Conservation (phyloP, 1,284 basidiomycete species). For the Wolfiporia cocos region DNA sequence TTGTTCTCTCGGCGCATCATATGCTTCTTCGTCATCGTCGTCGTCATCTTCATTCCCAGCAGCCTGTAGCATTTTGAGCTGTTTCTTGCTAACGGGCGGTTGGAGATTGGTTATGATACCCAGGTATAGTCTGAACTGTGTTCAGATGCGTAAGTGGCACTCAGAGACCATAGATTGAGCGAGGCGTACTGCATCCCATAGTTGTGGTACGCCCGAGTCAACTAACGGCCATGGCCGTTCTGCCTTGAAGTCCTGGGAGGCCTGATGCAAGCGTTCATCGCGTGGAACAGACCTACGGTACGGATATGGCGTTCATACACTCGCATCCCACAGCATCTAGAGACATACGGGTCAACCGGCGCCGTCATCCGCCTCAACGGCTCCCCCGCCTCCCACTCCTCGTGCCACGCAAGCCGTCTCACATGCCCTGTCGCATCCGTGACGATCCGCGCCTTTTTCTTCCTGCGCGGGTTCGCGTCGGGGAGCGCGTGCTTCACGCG, state of each 20-base stretch:
- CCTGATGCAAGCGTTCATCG: constrained; percentile 50
- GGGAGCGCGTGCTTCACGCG: constrained; percentile 39
- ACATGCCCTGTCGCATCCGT: constrained; percentile 17
- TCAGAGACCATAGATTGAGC: too few relatives aligned
- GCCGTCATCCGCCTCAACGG: constrained; percentile 24
- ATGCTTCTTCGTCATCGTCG: constrained; percentile 24
- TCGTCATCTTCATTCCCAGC: constrained; percentile 27
- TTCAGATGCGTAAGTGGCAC: not conserved
- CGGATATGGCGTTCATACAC: too few relatives aligned
- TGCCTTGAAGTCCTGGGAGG: constrained; percentile 49
- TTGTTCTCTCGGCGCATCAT: constrained; percentile 2
- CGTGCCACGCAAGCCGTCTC: constrained; percentile 47
- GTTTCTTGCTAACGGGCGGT: constrained; percentile 20
- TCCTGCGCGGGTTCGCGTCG: constrained; percentile 41
- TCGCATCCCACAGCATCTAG: not conserved
- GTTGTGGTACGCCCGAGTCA: constrained; percentile 33
- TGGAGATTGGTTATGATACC: constrained; percentile 39
- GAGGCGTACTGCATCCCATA: constrained; percentile 61
- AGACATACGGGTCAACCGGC: constrained; percentile 40
- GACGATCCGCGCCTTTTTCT: constrained; percentile 21
- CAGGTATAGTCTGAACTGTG: constrained; percentile 45
- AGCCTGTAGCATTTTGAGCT: constrained; percentile 9
- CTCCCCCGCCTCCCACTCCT: constrained; percentile 59
- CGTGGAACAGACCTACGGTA: constrained; percentile 31
- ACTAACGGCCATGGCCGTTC: constrained; percentile 46